A percentile compares a stretch with the other conserved stretches of the same genome.
Conservation (phyloP, 2,329 filamentous ascomycete genomes). For the Parastagonospora nodorum region DNA sequence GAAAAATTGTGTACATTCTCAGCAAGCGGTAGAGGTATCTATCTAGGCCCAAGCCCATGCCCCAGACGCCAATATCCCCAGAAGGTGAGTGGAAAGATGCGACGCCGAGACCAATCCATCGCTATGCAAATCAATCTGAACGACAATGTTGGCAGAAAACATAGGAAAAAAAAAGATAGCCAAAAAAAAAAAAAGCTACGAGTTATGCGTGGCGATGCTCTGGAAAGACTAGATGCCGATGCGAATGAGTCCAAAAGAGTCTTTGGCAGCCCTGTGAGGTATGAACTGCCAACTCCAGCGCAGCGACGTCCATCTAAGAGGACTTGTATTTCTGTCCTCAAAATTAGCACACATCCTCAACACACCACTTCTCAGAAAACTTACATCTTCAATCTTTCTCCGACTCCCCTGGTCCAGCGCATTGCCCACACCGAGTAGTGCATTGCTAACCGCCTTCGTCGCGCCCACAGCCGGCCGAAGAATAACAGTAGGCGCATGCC, state of each 20-base stretch:
- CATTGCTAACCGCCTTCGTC: conserved; percentile 85
- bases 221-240: too few species aligned
- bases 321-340: conserved; percentile 38
- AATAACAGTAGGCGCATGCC: conserved; percentile 88
- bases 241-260: not conserved
- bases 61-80: not conserved
- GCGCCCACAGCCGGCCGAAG: conserved; percentile 89
- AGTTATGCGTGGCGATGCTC: too few species aligned
- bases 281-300: not conserved
- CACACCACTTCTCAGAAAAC: conserved; percentile 46
- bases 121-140: not conserved
- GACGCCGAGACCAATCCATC: not conserved
- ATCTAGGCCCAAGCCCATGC: not conserved
- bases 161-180: not conserved
- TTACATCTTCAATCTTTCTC: conserved; percentile 84
- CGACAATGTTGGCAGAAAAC: not conserved
- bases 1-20: too few species aligned
- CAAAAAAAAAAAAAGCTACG: not conserved
- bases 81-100: not conserved
- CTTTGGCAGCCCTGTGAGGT: too few species aligned
- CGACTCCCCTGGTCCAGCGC: conserved; percentile 82
- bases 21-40: too few species aligned
- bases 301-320: conserved; percentile 17
- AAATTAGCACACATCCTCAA: conserved; percentile 8
- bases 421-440: conserved; percentile 90